Evolutionary conservation across 371 early-diverging fungal genomes (phyloP).

Genomic region (Mucor sp.): DNA sequence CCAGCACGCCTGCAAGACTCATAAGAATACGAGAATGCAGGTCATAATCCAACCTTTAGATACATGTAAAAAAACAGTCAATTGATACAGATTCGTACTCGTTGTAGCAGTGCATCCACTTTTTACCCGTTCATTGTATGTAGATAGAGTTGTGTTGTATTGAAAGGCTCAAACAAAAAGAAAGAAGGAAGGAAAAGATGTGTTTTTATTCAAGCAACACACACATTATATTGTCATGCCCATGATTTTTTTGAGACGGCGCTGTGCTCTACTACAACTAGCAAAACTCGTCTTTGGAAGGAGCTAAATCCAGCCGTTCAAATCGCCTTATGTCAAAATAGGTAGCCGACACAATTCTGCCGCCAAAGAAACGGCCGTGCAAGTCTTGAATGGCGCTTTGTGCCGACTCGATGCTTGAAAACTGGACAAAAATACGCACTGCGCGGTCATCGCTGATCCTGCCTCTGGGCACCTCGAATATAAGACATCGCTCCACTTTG

Average conservation of each 20-base stretch:
- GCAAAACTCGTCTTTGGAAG: slow-evolving; percentile 44
- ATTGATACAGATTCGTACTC: not conserved
- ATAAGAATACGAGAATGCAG: slow-evolving; percentile 65
- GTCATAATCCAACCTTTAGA: slow-evolving; percentile 32
- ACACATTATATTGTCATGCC: too few relatives aligned
- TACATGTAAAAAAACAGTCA: not conserved
- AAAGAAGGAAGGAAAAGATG: too few relatives aligned
- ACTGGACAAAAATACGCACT: slow-evolving; percentile 76
- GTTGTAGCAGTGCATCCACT: not conserved
- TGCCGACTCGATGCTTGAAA: slow-evolving; percentile 53
- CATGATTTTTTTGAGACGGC: not conserved
- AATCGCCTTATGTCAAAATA: slow-evolving; percentile 59
- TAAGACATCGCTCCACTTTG: slow-evolving; percentile 65
- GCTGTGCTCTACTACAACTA: not conserved
- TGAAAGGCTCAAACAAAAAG: too few relatives aligned
- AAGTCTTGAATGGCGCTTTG: slow-evolving; percentile 61
- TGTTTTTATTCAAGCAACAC: too few relatives aligned
- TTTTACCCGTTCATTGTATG: not conserved
- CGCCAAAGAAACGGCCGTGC: slow-evolving; percentile 79
- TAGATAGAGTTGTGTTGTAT: too few relatives aligned
- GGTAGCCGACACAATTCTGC: slow-evolving; percentile 64
- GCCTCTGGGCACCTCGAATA: slow-evolving; percentile 66
- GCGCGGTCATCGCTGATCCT: slow-evolving; percentile 61
- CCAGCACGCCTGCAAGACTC: slow-evolving; percentile 58
- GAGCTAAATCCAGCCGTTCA: slow-evolving; percentile 60